Conservation (phyloP, 2,329 filamentous ascomycete species). For the Talaromyces atroroseus region DNA sequence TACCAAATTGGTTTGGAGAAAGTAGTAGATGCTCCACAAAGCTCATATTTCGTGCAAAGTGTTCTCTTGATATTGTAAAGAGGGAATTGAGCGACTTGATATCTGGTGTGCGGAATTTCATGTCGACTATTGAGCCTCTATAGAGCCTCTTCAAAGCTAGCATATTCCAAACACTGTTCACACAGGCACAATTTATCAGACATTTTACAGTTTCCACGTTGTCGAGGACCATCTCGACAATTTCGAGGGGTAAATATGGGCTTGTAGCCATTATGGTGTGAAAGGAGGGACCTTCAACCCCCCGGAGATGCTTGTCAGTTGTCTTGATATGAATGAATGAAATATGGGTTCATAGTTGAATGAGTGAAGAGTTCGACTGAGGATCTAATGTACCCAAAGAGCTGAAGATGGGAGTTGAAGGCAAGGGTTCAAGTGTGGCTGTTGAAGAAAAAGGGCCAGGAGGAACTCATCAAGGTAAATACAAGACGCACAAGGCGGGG, state of each 20-base stretch:
- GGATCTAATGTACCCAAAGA: too few species aligned
- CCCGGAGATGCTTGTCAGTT: too few species aligned
- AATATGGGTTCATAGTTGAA: too few species aligned
- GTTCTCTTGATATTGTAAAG: neutral
- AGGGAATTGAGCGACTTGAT: neutral
- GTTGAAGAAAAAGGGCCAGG: too few species aligned
- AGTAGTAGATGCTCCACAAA: neutral
- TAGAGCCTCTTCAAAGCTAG: neutral
- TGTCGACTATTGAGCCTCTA: neutral
- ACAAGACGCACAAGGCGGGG: too few species aligned
- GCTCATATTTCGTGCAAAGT: neutral
- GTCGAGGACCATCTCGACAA: neutral
- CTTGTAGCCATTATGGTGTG: neutral
- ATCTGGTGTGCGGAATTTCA: neutral
- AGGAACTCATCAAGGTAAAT: too few species aligned
- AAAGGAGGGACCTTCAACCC: too few species aligned
- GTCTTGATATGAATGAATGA: too few species aligned
- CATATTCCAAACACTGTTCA: neutral
- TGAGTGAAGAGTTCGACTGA: too few species aligned
- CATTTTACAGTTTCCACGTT: neutral
- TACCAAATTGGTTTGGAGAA: neutral
- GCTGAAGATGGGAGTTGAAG: too few species aligned
- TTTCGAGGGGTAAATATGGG: neutral
- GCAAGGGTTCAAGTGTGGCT: too few species aligned
- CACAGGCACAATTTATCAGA: neutral